Evolutionary conservation across 805 yeast genomes (phyloP), one percentile per base, ranked within the genome.

Genomic region (Jamesozyma spencerorum): DNA sequence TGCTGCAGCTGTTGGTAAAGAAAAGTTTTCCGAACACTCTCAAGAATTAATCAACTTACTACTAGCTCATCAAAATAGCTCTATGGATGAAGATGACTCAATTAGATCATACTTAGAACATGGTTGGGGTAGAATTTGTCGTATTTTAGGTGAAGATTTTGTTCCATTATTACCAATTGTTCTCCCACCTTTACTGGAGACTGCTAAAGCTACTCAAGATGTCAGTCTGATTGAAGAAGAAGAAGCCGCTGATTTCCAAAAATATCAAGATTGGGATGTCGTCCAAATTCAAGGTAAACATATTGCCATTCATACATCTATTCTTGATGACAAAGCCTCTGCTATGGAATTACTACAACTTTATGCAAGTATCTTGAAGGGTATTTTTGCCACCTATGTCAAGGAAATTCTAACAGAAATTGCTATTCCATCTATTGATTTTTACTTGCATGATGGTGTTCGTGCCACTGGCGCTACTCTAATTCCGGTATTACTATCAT

Each of bases 91-190:
- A 38, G 97, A 88, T 56, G 97, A 88, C 57, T 94, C 95, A 13
- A 81, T 92, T 14, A 83, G 76, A 51, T 74, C 85, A 36, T 88
- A 85, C 53, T 70, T 92, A 48, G 94, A 86, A 51, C 95, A 85
- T 58, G 96, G 94, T 34, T 92, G 98, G 98, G 86, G 92, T 41
- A 77, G 97, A 54, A 73, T 92, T 34, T 92, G 98, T 58, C 74
- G 82, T 50, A 76, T 90, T 38, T 69, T 90, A 31, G 95, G 96
- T 18, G 72, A 71, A 44, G 95, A 86, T 34, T 92, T 92, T 58
- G 63, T 85, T 45, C 95, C 95, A 12, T 81, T 76, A 50, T 69
- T 92, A 45, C 83, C 86, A 26, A 75, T 75, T 10, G 96, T 92
- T 28, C 71, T 92, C 57, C 97, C 97, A 20, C 88, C 95, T n/a